phyloP scores from a whole-genome alignment of 2,329 filamentous ascomycete genomes.

The Botryotinia calthae region DNA sequence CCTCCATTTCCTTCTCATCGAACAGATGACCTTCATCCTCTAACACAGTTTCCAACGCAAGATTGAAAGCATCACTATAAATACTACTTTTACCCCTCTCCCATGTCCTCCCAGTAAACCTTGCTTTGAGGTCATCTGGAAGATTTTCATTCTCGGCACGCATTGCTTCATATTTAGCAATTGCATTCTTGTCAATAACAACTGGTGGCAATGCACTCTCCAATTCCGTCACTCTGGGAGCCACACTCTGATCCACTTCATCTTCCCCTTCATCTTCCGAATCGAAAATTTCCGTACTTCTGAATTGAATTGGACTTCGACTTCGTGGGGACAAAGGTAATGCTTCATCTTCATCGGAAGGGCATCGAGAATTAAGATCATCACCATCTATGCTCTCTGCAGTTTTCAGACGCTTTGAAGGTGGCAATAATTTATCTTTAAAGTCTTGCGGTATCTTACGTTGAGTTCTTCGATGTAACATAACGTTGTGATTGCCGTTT shows the following conservation, averaged over 20 bases:
- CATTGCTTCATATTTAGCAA: conserved; percentile 74
- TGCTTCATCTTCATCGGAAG: conserved; percentile 24
- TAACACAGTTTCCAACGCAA: conserved; percentile 84
- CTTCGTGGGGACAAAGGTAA: conserved; percentile 33
- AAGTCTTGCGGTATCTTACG: conserved; percentile 32
- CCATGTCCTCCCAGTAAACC: conserved; percentile 62
- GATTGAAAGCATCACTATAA: conserved; percentile 95
- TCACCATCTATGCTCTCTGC: conserved; percentile 30
- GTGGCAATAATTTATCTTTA: conserved; percentile 28
- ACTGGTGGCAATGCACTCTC: conserved; percentile 70
- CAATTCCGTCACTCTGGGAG: conserved; percentile 58
- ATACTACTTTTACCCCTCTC: conserved; percentile 78
- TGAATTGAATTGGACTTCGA: conserved; percentile 23
- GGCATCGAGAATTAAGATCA: conserved; percentile 4
- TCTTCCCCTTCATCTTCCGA: conserved; percentile 40
- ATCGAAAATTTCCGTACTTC: conserved; percentile 40
- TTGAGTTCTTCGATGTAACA: conserved; percentile 31
- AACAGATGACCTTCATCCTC: conserved; percentile 88
- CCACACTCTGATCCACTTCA: conserved; percentile 25
- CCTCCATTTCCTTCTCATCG: conserved; percentile 68
- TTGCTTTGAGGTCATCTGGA: conserved; percentile 44
- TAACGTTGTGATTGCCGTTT: conserved; percentile 27
- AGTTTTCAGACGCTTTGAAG: conserved; percentile 36
- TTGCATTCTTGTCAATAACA: conserved; percentile 65
- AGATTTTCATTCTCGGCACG: conserved; percentile 40